Base-by-base conservation (phyloP, 305 asterid species). In the Fraxinus floribunda region DNA sequence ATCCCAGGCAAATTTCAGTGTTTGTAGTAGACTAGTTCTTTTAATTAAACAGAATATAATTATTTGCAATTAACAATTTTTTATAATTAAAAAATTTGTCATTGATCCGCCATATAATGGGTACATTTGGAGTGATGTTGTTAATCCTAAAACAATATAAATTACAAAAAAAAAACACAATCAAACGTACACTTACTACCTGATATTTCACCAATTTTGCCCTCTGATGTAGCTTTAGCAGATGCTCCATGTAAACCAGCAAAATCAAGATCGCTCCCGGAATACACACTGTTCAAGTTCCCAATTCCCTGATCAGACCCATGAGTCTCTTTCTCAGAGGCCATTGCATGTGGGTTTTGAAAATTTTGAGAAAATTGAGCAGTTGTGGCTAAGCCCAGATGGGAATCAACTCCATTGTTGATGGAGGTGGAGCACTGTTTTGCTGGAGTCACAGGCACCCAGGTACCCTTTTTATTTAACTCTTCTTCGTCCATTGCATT, bases 361-460 rank as follows among this genome's bases (percentile, higher is more conserved):
- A 7, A 79, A 32, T 39, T 16, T n/a, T n/a, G 38, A 41, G 29
- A 77, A 72, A 20, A 29, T n/a, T 41, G 72, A 15, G 32, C 49
- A 18, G 52, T 44, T 75, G 44, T 55, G 0, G 26, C 41, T 75
- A 57, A 60, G 2, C 76, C 81, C 72, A 75, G 78, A 34, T 77
- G 46, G 35, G 29, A 38, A 41, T 75, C 80, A 3, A 82, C 41
- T 18, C 3, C 81, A 24, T 34, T 82, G 62, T 7, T 20, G 20
- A 5, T 30, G 71, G 73, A 76, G 29, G 7, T 44, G 18, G 35
- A 71, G 55, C 26, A 76, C 55, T 62, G 66, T 41, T 76, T 79
- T 8, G 77, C 83, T 32, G 84, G 68, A 66, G 88, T 84, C 30
- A 24, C 34, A 8, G 88, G 88, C 39, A 8, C 79, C 79, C 78